Evolutionary conservation across 2,329 filamentous ascomycete genomes (phyloP), one percentile per base, ranked within the genome.

Genomic region (Xylaria arbuscula): DNA sequence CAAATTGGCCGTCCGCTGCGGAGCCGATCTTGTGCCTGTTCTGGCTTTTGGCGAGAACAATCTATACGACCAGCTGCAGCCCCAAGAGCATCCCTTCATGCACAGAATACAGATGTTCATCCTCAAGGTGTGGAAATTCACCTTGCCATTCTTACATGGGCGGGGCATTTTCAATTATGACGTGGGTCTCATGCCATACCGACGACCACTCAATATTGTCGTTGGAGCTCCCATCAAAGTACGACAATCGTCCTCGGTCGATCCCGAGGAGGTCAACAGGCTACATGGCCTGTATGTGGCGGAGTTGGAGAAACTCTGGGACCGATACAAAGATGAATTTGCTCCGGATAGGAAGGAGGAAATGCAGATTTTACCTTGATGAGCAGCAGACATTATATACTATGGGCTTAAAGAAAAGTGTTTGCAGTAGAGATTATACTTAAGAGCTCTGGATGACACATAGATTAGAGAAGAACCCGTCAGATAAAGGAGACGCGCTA

Each of bases 81-180:
- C 92, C 1, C 87, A 90, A 70, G 86, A 88, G 38, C 93, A 97
- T 76, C 94, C 95, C 1, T 83, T 88, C 68, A 88, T 98, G 63
- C 92, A 95, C 82, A 90, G 89, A 76, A 81, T 92, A 45, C 96
- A 99, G 81, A 89, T 97, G 83, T 82, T 94, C 34, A 83, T 97
- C 65, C 95, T 98, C 81, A 92, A 91, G 73, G 84, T 92, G 6
- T 89, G 97, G 84, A 97, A 97, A 60, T 99, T 98, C 76, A 98
- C 96, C 0, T 86, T 98, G 11, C 94, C 96, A 0, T 87, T 97
- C 34, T 92, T 98, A 75, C 94, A 97, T 79, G 95, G 94, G 2
- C 84, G 94, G 32, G 95, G 95, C 13, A 90, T 98, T 48, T 97
- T 98, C 82, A 99, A 99, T 80, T 98, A 99, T 78, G 96, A 99